phyloP scores from a whole-genome alignment of 179 eudicot genomes.

The Spergularia azorica region DNA sequence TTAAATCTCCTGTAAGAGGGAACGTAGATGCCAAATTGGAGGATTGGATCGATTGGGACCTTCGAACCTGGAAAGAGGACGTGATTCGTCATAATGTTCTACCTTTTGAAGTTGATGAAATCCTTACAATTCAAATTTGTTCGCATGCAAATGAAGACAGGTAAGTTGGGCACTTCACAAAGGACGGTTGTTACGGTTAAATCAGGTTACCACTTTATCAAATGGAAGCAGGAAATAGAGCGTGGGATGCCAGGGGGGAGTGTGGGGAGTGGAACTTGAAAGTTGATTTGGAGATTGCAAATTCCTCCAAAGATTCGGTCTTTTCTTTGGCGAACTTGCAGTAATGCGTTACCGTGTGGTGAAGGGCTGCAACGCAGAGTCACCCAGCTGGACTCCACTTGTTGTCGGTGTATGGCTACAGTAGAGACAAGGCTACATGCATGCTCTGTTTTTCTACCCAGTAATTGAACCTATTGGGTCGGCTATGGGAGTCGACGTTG shows the following conservation, averaged over 20 bases:
- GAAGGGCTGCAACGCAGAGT: too few species aligned
- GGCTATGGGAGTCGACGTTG: too few species aligned
- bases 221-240: background rate
- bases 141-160: background rate
- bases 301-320: background rate
- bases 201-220: background rate
- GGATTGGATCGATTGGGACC: background rate
- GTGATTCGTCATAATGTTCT: background rate
- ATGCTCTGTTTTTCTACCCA: too few species aligned
- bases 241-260: background rate
- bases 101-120: background rate
- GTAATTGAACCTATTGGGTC: too few species aligned
- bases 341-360: too few species aligned
- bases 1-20: background rate
- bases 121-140: background rate
- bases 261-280: background rate
- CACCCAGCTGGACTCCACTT: too few species aligned
- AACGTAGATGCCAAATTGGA: background rate
- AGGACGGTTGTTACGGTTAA: background rate
- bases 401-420: too few species aligned
- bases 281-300: background rate
- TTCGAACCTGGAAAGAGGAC: background rate
- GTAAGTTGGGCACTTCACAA: background rate
- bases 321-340: background rate
- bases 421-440: too few species aligned